Percentiles rank a stretch among this genome's conserved stretches.
Evolutionary conservation across 805 yeast species (phyloP).

Genomic region (Wickerhamomyces canadensis): DNA sequence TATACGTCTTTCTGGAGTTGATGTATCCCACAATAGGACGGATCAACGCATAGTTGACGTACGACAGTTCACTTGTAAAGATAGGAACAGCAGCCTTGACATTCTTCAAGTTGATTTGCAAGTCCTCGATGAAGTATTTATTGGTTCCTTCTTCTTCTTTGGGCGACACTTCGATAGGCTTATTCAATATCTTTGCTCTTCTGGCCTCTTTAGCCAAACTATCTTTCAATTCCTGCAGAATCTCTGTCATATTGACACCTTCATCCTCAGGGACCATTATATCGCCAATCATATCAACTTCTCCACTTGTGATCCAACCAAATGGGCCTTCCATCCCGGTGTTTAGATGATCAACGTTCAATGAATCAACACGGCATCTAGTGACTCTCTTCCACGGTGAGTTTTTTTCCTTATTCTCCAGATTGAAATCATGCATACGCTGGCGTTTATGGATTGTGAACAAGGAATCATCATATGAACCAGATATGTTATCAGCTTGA

Average conservation of each 20-base stretch:
- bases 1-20: slow-evolving; percentile 82
- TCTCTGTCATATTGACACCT: slow-evolving; percentile 41
- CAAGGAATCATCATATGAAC: slow-evolving; percentile 87
- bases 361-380: slow-evolving; percentile 76
- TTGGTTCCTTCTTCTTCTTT: slow-evolving; percentile 28
- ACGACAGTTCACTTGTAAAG: slow-evolving; percentile 82
- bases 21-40: slow-evolving; percentile 95
- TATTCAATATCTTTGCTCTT: slow-evolving; percentile 25
- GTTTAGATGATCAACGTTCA: slow-evolving; percentile 84
- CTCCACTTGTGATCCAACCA: slow-evolving; percentile 94
- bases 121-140: slow-evolving; percentile 69
- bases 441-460: slow-evolving; percentile 87
- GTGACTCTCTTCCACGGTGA: slow-evolving; percentile 58
- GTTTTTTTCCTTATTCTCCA: slow-evolving; percentile 16
- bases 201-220: slow-evolving; percentile 44
- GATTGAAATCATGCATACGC: slow-evolving; percentile 42
- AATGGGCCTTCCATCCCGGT: slow-evolving; percentile 91
- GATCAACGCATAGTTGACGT: slow-evolving; percentile 84
- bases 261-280: slow-evolving; percentile 71
- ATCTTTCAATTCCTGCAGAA: slow-evolving; percentile 42
- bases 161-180: slow-evolving; percentile 2
- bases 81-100: slow-evolving; percentile 88
- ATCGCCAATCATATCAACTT: slow-evolving; percentile 91
- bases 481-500: slow-evolving; percentile 80
- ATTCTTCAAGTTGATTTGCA: slow-evolving; percentile 73